These are phyloP conservation scores for Hamamelis virginiana DNA, from an alignment of 164 flowering plant genomes.

Conservation along the genomic window DNA sequence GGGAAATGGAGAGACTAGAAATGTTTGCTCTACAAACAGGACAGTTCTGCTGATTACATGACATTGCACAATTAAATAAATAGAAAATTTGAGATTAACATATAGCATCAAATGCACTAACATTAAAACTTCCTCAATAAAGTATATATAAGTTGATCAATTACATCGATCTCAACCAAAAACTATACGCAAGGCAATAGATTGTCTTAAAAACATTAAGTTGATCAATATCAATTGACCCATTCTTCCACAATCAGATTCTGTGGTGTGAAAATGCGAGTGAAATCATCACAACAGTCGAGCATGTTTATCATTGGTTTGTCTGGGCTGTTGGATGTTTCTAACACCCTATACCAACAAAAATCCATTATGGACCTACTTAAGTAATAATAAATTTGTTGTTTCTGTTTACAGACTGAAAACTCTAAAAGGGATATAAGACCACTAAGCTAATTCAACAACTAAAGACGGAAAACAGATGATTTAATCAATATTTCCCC, in stretches of 20 bases:
- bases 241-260: background rate
- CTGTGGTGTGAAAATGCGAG: background rate
- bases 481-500: background rate
- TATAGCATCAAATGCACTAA: background rate
- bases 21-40: background rate
- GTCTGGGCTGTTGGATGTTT: background rate
- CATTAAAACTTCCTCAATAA: background rate
- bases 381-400: background rate
- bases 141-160: background rate
- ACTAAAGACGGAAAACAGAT: too few relatives aligned
- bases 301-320: background rate
- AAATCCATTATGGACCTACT: background rate
- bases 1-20: too few relatives aligned
- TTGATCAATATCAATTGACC: background rate
- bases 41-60: background rate
- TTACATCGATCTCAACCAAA: background rate
- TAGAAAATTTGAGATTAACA: background rate
- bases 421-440: too few relatives aligned
- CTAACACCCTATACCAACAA: background rate
- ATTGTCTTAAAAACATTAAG: too few relatives aligned
- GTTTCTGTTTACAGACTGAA: too few relatives aligned
- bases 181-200: too few relatives aligned
- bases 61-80: background rate
- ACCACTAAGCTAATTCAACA: too few relatives aligned
- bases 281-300: background rate